Conservation (phyloP, 1,284 basidiomycete species). For the Pterulicium gracile region DNA sequence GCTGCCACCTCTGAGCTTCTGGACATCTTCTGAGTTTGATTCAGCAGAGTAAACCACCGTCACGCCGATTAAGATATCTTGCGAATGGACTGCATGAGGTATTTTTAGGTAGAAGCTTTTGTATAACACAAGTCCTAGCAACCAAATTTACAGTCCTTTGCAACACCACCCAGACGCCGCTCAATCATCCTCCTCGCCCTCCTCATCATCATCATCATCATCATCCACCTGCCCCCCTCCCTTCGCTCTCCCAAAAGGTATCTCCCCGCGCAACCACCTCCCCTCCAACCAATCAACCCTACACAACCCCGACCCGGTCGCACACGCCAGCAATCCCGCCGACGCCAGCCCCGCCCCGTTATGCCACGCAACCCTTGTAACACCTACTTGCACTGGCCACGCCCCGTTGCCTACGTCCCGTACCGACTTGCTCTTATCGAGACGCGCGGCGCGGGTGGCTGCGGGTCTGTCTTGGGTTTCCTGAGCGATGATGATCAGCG, state of each 20-base stretch:
- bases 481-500: slow-evolving; percentile 18
- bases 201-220: neutral
- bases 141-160: too few relatives aligned
- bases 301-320: slow-evolving; percentile 75
- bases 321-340: slow-evolving; percentile 64
- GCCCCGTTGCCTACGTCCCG: slow-evolving; percentile 39
- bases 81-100: too few relatives aligned
- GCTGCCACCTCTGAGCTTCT: too few relatives aligned
- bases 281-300: slow-evolving; percentile 72
- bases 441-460: slow-evolving; percentile 22
- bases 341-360: slow-evolving; percentile 54
- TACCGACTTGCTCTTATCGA: slow-evolving; percentile 18
- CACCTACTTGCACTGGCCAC: slow-evolving; percentile 68
- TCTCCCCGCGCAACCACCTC: slow-evolving; percentile 46
- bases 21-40: too few relatives aligned
- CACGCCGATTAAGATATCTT: too few relatives aligned
- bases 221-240: neutral
- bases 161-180: too few relatives aligned
- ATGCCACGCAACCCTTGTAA: slow-evolving; percentile 78
- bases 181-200: too few relatives aligned
- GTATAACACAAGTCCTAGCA: too few relatives aligned
- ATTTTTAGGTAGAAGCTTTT: too few relatives aligned
- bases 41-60: too few relatives aligned
- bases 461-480: slow-evolving; percentile 48
- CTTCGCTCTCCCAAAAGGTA: slow-evolving; percentile 41